Evolutionary conservation across 1,284 basidiomycete genomes (phyloP).

Genomic region (Rhizopogon parksii): DNA sequence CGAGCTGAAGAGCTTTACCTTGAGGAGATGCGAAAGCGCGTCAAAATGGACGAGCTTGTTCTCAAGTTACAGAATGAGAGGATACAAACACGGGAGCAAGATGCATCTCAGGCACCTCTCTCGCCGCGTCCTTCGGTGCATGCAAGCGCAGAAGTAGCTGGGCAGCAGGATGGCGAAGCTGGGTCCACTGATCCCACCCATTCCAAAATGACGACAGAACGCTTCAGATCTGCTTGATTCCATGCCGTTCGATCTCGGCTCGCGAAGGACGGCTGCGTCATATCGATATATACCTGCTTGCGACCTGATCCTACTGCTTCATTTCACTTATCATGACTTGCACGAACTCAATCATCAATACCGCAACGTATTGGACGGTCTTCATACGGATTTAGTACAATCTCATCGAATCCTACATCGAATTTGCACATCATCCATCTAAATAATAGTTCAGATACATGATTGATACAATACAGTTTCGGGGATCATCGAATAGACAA

Average conservation of each 20-base stretch:
- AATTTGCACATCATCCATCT: neutral
- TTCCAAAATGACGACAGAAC: neutral
- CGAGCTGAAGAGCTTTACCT: constrained; percentile 26
- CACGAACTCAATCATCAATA: neutral
- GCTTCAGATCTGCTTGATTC: neutral
- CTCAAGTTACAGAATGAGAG: constrained; percentile 13
- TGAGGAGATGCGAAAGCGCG: constrained; percentile 19
- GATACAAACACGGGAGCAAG: constrained; percentile 1
- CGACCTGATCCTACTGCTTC: neutral
- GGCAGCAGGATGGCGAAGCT: neutral
- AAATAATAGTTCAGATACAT: constrained; percentile 1
- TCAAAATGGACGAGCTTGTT: constrained; percentile 17
- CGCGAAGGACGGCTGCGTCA: no score
- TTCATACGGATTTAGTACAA: neutral
- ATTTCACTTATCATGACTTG: neutral
- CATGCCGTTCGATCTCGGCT: no score
- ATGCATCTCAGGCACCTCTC: neutral
- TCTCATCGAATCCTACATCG: neutral
- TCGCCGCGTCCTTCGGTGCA: neutral
- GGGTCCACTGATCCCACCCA: neutral
- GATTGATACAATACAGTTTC: constrained; percentile 1
- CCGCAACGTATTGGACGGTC: no score
- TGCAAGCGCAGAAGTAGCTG: neutral
- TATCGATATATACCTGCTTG: no score
- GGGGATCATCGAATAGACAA: constrained; percentile 10